phyloP scores from a whole-genome alignment of 2,329 filamentous ascomycete species.

The Sclerotinia nivalis region DNA sequence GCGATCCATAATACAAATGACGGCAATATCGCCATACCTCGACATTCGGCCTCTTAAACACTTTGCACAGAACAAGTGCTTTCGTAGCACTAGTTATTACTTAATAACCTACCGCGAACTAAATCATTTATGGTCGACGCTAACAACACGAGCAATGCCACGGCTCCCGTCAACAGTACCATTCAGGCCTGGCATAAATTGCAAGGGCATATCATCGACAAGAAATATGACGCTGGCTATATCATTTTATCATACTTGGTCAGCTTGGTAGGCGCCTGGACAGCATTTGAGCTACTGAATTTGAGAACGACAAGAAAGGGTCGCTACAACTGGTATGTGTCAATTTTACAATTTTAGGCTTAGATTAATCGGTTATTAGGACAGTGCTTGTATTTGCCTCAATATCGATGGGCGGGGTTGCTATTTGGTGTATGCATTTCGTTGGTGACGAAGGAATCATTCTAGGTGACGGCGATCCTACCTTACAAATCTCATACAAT shows the following conservation, averaged over 20 bases:
- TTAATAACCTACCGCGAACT: background rate
- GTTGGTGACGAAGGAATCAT: conserved; percentile 79
- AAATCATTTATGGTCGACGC: conserved; percentile 20
- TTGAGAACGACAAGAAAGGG: conserved; percentile 69
- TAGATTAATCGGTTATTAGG: conserved; percentile 44
- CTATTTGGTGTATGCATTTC: conserved; percentile 80
- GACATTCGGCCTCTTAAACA: background rate
- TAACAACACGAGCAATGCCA: conserved; percentile 19
- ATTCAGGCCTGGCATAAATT: conserved; percentile 22
- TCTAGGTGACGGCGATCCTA: conserved; percentile 60
- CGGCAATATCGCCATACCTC: conserved; percentile 16
- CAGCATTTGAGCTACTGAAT: conserved; percentile 80
- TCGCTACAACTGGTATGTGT: conserved; percentile 64
- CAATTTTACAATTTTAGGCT: background rate
- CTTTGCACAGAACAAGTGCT: conserved; percentile 1
- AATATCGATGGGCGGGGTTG: conserved; percentile 70
- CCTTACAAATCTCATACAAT: conserved; percentile 74
- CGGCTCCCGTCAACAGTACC: conserved; percentile 10
- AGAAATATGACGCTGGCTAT: conserved; percentile 52
- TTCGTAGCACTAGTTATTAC: background rate
- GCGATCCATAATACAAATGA: conserved; percentile 10
- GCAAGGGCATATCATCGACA: conserved; percentile 29
- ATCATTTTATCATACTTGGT: conserved; percentile 67
- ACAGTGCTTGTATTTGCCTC: conserved; percentile 64
- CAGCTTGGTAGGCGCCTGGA: conserved; percentile 74